These are phyloP conservation scores for Kurtzmaniella quercitrusa DNA, from an alignment of 1,139 yeast species.

Conservation along the genomic window DNA sequence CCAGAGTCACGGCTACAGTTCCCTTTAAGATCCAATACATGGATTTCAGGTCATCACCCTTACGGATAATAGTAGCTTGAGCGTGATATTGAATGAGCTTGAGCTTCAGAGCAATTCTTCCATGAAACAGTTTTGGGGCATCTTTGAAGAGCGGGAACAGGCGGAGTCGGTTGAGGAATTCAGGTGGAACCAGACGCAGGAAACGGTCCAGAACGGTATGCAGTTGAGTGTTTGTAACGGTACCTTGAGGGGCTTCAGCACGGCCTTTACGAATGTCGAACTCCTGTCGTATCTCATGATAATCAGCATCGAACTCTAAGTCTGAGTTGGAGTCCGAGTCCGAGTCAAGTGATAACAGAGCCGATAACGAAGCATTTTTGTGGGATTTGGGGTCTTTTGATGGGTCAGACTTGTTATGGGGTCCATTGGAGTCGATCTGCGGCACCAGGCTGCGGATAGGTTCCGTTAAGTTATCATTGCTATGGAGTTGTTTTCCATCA, in stretches of 20 bases:
- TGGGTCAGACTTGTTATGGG: background rate
- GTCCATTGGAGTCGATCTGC: too few relatives aligned
- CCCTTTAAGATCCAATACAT: slow-evolving; percentile 82
- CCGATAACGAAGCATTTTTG: too few relatives aligned
- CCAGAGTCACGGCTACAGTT: slow-evolving; percentile 65
- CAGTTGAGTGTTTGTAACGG: background rate
- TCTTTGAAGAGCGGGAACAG: slow-evolving; percentile 59
- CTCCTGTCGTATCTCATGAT: slow-evolving; percentile 3
- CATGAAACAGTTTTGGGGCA: slow-evolving; percentile 63
- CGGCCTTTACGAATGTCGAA: slow-evolving; percentile 1
- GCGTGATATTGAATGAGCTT: slow-evolving; percentile 60
- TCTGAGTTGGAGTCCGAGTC: background rate
- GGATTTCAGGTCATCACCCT: slow-evolving; percentile 71
- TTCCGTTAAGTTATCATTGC: too few relatives aligned
- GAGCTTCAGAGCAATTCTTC: slow-evolving; percentile 55
- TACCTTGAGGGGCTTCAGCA: background rate
- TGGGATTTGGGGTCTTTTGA: background rate
- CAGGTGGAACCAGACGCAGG: slow-evolving; percentile 37
- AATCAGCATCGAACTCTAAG: slow-evolving; percentile 8
- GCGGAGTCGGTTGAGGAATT: slow-evolving; percentile 48
- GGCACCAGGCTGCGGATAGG: too few relatives aligned
- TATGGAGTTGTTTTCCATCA: background rate
- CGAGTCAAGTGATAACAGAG: background rate
- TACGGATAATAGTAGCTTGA: slow-evolving; percentile 63
- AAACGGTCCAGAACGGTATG: background rate